A percentile compares a stretch with the other conserved stretches of the same genome.
These are phyloP conservation scores for Phragmites australis DNA, from an alignment of 176 grass and related monocot species.

Conservation along the genomic window DNA sequence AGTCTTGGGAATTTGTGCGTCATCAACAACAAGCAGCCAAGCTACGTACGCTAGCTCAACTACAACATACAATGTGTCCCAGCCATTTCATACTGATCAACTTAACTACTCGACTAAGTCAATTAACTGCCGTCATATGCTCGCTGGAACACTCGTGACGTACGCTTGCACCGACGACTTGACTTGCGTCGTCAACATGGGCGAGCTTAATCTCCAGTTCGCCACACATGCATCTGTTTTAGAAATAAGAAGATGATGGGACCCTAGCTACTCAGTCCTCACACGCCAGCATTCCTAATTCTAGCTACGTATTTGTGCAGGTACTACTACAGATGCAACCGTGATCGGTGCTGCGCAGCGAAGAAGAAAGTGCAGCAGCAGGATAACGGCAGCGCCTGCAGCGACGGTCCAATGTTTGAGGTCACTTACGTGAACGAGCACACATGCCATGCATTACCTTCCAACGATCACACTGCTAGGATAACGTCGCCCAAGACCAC, in stretches of 20 bases:
- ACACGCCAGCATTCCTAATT: background rate
- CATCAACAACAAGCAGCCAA: background rate
- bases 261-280: background rate
- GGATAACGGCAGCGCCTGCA: background rate
- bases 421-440: slow-evolving; percentile 49
- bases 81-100: slow-evolving; percentile 14
- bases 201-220: slow-evolving; percentile 1
- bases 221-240: background rate
- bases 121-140: background rate
- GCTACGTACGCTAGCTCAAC: background rate
- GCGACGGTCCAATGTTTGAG: slow-evolving; percentile 9
- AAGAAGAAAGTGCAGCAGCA: slow-evolving; percentile 54
- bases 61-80: background rate
- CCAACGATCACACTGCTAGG: background rate
- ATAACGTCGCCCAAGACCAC: background rate
- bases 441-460: slow-evolving; percentile 38
- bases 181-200: slow-evolving; percentile 39
- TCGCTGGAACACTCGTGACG: background rate
- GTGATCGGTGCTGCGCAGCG: slow-evolving; percentile 36
- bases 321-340: slow-evolving; percentile 44
- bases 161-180: slow-evolving; percentile 26
- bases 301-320: background rate
- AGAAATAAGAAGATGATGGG: background rate
- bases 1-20: background rate
- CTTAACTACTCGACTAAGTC: background rate